Evolutionary conservation across 2,329 filamentous ascomycete species (phyloP), one percentile per base, ranked within the genome.

Genomic region (Whalleya microplaca): DNA sequence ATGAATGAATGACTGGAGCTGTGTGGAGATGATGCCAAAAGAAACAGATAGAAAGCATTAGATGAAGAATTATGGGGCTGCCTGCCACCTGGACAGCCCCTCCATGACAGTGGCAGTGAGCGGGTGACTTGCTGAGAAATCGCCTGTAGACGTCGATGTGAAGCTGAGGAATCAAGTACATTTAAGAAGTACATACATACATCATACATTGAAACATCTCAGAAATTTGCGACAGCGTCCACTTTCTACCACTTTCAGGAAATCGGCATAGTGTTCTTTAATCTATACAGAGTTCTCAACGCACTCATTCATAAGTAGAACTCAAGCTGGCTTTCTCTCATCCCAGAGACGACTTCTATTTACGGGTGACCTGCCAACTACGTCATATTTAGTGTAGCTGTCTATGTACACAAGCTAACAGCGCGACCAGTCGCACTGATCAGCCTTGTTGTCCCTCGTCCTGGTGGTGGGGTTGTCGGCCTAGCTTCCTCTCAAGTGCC

Each of bases 401-500:
- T 19, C 41, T 52, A 6, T n/a, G n/a, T n/a, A n/a, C n/a, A n/a
- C n/a, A n/a, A n/a, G n/a, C n/a, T n/a, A n/a, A n/a, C n/a, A n/a
- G n/a, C n/a, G 10, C 32, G 52, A 55, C 47, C 52, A 53, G 50
- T 54, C 49, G 48, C n/a, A 55, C 55, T 57, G 12, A 40, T 52
- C 46, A 54, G 57, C 57, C 54, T 55, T 37, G 23, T 19, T 55
- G 51, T 43, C 46, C 32, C 56, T 37, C 32, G 10, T 58, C 61
- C 46, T 51, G 58, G 57, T 63, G 58, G 60, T 61, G 57, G 60
- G 60, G 57, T 58, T 60, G 44, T 63, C 21, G 48, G 57, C 44
- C 58, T 61, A 47, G 59, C 56, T 55, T 62, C 60, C 18, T 53
- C 40, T 50, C 41, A 20, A 41, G n/a, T n/a, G n/a, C 45, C 19